Evolutionary conservation across 2,329 filamentous ascomycete species (phyloP).

Genomic region (Tolypocladium tundrense): DNA sequence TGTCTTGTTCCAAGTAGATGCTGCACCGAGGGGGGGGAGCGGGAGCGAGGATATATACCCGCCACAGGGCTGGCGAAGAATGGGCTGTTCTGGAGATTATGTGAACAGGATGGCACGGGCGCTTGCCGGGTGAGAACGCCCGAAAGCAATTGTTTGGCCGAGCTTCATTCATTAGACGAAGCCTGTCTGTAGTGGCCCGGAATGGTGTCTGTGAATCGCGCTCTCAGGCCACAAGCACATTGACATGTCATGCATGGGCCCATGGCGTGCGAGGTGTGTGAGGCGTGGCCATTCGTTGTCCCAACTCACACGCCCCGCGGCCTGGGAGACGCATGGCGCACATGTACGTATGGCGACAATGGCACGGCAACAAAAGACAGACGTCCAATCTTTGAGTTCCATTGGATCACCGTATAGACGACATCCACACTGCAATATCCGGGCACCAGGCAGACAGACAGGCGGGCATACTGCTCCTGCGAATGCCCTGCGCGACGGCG

Average conservation of each 20-base stretch:
- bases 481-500: not conserved
- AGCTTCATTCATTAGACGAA: not conserved
- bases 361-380: not conserved
- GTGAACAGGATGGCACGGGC: not conserved
- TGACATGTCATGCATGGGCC: not conserved
- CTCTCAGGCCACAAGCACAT: not conserved
- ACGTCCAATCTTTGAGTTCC: not conserved
- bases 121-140: not conserved
- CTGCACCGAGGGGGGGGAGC: not conserved
- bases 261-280: not conserved
- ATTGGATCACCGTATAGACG: not conserved
- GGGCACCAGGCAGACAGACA: not conserved
- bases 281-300: not conserved
- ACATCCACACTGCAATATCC: not conserved
- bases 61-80: not conserved
- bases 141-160: not conserved
- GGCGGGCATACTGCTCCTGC: not conserved
- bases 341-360: not conserved
- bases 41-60: not conserved
- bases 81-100: not conserved
- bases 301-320: not conserved
- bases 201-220: not conserved
- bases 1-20: not conserved
- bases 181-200: not conserved
- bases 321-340: not conserved